These are phyloP conservation scores for Phytopythium montanum DNA, from an alignment of 352 stramenopile genomes.

Conservation along the genomic window DNA sequence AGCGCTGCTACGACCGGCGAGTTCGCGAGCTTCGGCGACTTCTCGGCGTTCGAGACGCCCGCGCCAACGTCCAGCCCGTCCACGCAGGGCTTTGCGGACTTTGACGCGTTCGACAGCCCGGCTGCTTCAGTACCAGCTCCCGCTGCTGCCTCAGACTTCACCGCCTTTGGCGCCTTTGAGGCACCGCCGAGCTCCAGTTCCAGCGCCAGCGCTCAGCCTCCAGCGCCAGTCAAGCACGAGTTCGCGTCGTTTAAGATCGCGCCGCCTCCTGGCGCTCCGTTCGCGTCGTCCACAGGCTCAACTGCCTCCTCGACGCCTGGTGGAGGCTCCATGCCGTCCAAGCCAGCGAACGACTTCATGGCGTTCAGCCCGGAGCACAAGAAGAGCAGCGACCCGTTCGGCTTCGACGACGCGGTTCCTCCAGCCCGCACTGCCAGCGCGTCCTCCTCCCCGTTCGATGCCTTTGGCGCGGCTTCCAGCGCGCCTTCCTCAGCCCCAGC, in stretches of 20 bases:
- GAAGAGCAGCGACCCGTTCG: slow-evolving; percentile 42
- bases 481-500: slow-evolving; percentile 14
- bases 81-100: slow-evolving; percentile 29
- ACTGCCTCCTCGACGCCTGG: slow-evolving; percentile 9
- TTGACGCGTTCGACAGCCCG: slow-evolving; percentile 28
- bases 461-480: slow-evolving; percentile 28
- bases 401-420: slow-evolving; percentile 38
- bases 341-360: slow-evolving; percentile 57
- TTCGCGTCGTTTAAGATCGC: slow-evolving; percentile 74
- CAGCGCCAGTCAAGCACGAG: slow-evolving; percentile 25
- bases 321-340: slow-evolving; percentile 8
- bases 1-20: slow-evolving; percentile 10
- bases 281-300: slow-evolving; percentile 25
- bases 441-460: slow-evolving; percentile 36
- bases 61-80: neutral
- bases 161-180: slow-evolving; percentile 55
- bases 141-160: slow-evolving; percentile 20
- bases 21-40: slow-evolving; percentile 72
- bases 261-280: slow-evolving; percentile 45
- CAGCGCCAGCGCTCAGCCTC: slow-evolving; percentile 16
- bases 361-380: slow-evolving; percentile 51
- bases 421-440: slow-evolving; percentile 13
- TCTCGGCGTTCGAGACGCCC: slow-evolving; percentile 28
- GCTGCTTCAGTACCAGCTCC: slow-evolving; percentile 23
- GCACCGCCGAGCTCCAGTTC: slow-evolving; percentile 12